Evolutionary conservation across 257 asterid species (phyloP), one percentile per base, ranked within the genome.

Genomic region (Scutellaria barbata): DNA sequence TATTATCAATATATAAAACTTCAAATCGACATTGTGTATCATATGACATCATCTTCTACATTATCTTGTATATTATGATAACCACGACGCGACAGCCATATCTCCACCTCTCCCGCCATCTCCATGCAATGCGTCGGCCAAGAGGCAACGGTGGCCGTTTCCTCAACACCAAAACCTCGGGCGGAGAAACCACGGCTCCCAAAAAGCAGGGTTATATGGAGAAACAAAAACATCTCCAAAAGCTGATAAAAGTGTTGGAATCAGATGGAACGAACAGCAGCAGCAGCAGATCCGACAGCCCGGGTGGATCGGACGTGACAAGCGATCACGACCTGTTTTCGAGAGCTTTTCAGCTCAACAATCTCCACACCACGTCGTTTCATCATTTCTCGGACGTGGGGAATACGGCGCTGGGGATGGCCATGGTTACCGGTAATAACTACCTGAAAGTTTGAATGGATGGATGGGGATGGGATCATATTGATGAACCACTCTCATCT

Each of bases 71-170:
- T 13, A 13, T 9, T 3, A 6, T 18, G 7, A 60, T 65, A 30
- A 37, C 13, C 3, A 8, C 2, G 0, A 17, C 35, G 7, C 8
- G 1, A 14, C 87, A 89, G 97, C 95, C 97, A 8, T 92, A 75
- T 75, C 63, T 84, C 86, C 97, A 89, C 81, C 78, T 74, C 13
- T 92, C 97, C n/a, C 96, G 97, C 53, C 97, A 92, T 78, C 97
- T 92, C 73, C 97, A 92, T 43, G 97, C 97, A 18, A 75, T 79
- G 95, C 90, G 97, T 35, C 88, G 97, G 5, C 95, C 95, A 7
- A 81, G 97, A 75, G 97, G 97, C 63, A 83, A 79, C 35, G 96
- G 97, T 0, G 97, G 97, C 10, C 93, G 97, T 45, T 92, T 92
- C 79, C 92, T 92, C 65, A 92, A 92, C 82, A 85, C 89, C 5